These are phyloP conservation scores for Huiozyma naganishii DNA, from an alignment of 805 yeast genomes.

Conservation along the genomic window DNA sequence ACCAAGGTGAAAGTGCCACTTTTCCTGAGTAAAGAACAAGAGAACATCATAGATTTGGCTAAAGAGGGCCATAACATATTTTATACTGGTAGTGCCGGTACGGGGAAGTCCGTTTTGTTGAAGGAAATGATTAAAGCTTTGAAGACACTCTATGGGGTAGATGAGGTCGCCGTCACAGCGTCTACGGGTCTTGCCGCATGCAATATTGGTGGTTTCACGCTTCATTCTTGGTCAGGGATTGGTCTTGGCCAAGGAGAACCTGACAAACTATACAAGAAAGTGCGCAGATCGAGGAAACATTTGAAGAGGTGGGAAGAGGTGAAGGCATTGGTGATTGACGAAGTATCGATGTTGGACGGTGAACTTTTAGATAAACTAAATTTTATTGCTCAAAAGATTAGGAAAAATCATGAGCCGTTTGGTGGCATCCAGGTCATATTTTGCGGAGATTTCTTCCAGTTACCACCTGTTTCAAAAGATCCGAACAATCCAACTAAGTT, in stretches of 20 bases:
- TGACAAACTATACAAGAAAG: constrained; percentile 37
- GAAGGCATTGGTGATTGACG: constrained; percentile 76
- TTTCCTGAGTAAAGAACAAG: constrained; percentile 49
- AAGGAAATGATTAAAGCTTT: constrained; percentile 51
- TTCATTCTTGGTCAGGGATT: constrained; percentile 81
- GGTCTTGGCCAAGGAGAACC: constrained; percentile 57
- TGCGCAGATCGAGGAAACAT: constrained; percentile 42
- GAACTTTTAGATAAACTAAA: constrained; percentile 65
- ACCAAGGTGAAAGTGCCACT: constrained; percentile 24
- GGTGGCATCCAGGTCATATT: constrained; percentile 88
- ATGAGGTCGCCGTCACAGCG: constrained; percentile 77
- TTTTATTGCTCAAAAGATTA: constrained; percentile 48
- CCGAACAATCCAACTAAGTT: constrained; percentile 28
- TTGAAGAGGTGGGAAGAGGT: constrained; percentile 43
- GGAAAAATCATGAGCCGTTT: constrained; percentile 50
- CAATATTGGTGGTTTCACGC: constrained; percentile 82
- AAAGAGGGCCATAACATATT: constrained; percentile 59
- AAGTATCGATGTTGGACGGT: constrained; percentile 90
- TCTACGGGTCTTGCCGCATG: constrained; percentile 95
- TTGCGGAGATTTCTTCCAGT: constrained; percentile 93
- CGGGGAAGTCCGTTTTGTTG: constrained; percentile 70
- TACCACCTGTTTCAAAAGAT: constrained; percentile 72
- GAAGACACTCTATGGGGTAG: constrained; percentile 31
- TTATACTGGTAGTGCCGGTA: constrained; percentile 87
- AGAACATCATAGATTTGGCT: constrained; percentile 53